Evolutionary conservation across 2,329 filamentous ascomycete genomes (phyloP), one percentile per base, ranked within the genome.

Genomic region (Balansia obtecta): DNA sequence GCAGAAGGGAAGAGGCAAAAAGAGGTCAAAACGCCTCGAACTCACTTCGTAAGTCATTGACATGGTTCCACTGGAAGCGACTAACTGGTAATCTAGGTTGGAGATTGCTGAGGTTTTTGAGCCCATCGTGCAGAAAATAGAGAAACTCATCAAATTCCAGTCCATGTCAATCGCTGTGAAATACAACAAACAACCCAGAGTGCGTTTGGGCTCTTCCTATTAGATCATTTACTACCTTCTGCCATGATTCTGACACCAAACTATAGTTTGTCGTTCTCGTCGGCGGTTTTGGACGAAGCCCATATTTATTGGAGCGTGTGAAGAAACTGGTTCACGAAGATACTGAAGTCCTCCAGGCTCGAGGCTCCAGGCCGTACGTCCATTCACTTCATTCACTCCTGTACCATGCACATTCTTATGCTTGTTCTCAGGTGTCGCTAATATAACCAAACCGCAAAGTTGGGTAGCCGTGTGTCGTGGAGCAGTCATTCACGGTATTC

Each of bases 201-300:
- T 67, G 45, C 34, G 45, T 48, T 7, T 5, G 15, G 10, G 9
- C 48, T 15, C 32, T n/a, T 27, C 2, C 13, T 8, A 11, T 18
- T 2, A 22, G 13, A 20, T 22, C 37, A 18, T 9, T 13, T 7
- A 15, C 13, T 7, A 43, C 16, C 11, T 41, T 13, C 16, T 42
- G 30, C 27, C 27, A 27, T 27, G 27, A 7, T 27, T 18, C 22
- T 37, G 12, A 43, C n/a, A 3, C n/a, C 13, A 5, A 7, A 7
- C 38, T 18, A 1, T 22, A 71, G 69, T 65, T 63, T 22, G 48
- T 71, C 5, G 58, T 70, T 1, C 58, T 72, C 0, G 68, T 66
- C 0, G 69, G 70, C 0, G 70, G 69, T 0, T 66, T 72, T 5
- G 69, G 70, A 0, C 54, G 63, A 2, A 65, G 58, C 13, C 33